phyloP scores from a whole-genome alignment of 2,329 filamentous ascomycete species.

The Teratosphaeriaceae sp. region DNA sequence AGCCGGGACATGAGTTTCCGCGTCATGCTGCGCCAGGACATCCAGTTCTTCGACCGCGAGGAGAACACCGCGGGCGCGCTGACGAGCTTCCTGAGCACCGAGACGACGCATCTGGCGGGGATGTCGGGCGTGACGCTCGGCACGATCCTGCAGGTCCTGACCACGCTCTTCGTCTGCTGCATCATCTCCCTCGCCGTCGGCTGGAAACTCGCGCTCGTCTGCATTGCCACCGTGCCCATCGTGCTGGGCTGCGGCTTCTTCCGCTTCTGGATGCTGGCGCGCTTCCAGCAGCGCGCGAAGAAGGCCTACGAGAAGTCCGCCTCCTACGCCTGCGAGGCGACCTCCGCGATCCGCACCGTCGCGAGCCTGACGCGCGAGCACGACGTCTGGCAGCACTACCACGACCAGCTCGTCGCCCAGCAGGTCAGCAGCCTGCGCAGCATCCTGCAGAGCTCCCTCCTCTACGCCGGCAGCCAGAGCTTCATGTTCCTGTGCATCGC shows the following conservation, averaged over 20 bases:
- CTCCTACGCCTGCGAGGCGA: constrained; percentile 85
- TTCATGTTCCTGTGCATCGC: constrained; percentile 78
- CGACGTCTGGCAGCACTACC: constrained; percentile 71
- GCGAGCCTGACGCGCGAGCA: constrained; percentile 81
- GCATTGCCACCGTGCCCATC: constrained; percentile 69
- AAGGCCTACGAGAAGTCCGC: constrained; percentile 73
- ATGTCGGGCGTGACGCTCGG: constrained; percentile 83
- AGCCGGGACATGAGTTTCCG: constrained; percentile 79
- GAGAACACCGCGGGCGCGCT: constrained; percentile 85
- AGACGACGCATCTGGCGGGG: constrained; percentile 82
- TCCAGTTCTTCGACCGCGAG: constrained; percentile 82
- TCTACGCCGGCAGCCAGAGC: constrained; percentile 82
- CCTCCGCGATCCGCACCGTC: constrained; percentile 88
- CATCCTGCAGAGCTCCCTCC: constrained; percentile 65
- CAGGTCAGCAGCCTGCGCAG: constrained; percentile 63
- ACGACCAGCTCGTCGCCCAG: constrained; percentile 58
- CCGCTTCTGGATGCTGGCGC: constrained; percentile 75
- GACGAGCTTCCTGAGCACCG: constrained; percentile 81
- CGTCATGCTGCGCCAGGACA: constrained; percentile 84
- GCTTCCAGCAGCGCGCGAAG: constrained; percentile 74
- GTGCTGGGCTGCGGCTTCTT: constrained; percentile 78
- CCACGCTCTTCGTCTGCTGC: constrained; percentile 71
- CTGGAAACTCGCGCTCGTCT: constrained; percentile 84
- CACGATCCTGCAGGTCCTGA: constrained; percentile 71
- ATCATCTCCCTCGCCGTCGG: constrained; percentile 65